Evolutionary conservation across 139 green algal genomes (phyloP), one percentile per base, ranked within the genome.

Genomic region (Asterochloris erici): DNA sequence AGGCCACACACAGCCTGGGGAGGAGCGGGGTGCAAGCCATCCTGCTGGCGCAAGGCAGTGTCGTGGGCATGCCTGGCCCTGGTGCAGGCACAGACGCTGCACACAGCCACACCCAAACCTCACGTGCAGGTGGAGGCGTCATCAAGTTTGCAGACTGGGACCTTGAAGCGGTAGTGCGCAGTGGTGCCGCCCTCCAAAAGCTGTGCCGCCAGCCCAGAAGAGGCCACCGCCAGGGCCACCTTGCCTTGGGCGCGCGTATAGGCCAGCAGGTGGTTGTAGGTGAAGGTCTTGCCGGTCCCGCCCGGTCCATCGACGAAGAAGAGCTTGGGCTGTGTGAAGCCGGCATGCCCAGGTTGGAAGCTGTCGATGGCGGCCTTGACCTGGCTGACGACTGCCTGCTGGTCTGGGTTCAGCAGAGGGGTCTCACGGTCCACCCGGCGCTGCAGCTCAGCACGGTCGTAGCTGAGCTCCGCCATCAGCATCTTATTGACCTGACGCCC

Each of bases 161-260:
- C 83, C 80, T 80, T 82, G 70, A 87, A 87, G 9, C 75, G 68
- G 26, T 68, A 87, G 70, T 87, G 84, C 24, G 80, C 75, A 64
- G 84, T 87, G 38, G 66, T n/a, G 0, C 84, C 84, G 63, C 84
- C 79, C 17, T 77, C 74, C 62, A 87, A 26, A 12, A 87, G 68
- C 79, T 84, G 47, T 16, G 83, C 79, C 9, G 83, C 83, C 78
- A 87, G 73, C 73, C 84, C 76, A 21, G 75, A 83, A n/a, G 84
- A 87, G 16, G 76, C 80, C 12, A 81, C 75, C 61, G 84, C 54
- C 23, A 87, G 28, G 0, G 79, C 84, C 63, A 83, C 81, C 1
- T 77, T 21, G 9, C 77, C 69, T 66, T 23, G 13, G 23, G 64
- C 28, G 63, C 68, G 63, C 0, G 61, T 14, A 0, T 11, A 14